Evolutionary conservation across 345 rosid genomes (phyloP).

Genomic region (Orychophragmus violaceus): DNA sequence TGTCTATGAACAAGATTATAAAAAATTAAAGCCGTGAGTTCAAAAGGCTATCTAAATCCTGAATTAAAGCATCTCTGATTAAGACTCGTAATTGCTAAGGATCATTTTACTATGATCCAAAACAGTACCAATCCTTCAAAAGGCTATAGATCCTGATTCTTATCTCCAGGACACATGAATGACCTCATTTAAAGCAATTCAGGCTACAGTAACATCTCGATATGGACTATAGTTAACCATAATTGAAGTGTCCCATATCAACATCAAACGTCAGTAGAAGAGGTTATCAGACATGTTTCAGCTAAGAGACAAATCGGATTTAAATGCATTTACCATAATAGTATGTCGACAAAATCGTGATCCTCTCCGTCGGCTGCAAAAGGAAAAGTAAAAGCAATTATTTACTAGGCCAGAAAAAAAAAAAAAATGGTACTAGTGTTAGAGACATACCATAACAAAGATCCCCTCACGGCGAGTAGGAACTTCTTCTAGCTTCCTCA

Average conservation of each 20-base stretch:
- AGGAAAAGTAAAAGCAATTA: not conserved
- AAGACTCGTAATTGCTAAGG: not conserved
- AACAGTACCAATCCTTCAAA: constrained; percentile 3
- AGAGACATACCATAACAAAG: constrained; percentile 72
- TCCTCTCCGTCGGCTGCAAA: constrained; percentile 56
- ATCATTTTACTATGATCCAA: not conserved
- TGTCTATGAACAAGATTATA: constrained; percentile 42
- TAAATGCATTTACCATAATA: constrained; percentile 34
- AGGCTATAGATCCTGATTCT: not conserved
- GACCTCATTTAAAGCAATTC: constrained; percentile 16
- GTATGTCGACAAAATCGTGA: constrained; percentile 81
- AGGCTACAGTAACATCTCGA: constrained; percentile 26
- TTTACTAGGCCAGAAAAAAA: constrained; percentile 3
- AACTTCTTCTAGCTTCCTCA: constrained; percentile 75
- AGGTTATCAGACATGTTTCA: constrained; percentile 7
- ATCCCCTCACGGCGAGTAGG: constrained; percentile 91
- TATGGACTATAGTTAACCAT: constrained; percentile 28
- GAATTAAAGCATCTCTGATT: too few relatives aligned
- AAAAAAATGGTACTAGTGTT: not conserved
- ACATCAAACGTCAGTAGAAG: constrained; percentile 21
- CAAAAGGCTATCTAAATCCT: constrained; percentile 10
- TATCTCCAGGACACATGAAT: constrained; percentile 23
- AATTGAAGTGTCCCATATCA: constrained; percentile 21
- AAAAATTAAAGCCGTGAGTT: not conserved
- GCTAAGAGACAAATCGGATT: constrained; percentile 9